Evolutionary conservation across 768 basidiomycete genomes (phyloP).

Genomic region (Baorangia bicolor): DNA sequence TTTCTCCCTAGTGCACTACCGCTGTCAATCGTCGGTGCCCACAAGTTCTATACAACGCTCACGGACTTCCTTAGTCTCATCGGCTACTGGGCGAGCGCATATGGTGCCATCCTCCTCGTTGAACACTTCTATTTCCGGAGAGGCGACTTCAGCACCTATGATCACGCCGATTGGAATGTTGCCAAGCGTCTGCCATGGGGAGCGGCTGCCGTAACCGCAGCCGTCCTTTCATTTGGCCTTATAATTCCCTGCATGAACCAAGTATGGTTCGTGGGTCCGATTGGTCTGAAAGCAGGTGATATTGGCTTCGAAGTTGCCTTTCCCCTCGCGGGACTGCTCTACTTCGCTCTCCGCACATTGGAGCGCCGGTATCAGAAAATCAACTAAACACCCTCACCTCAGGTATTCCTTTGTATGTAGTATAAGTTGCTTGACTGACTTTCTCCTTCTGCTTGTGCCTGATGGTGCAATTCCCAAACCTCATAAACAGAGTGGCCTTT

Average conservation of each 20-base stretch:
- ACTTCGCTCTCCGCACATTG: slow-evolving; percentile 52
- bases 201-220: slow-evolving; percentile 55
- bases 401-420: slow-evolving; percentile 7
- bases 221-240: slow-evolving; percentile 50
- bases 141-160: slow-evolving; percentile 48
- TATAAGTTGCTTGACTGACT: not conserved
- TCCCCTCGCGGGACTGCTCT: slow-evolving; percentile 44
- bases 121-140: slow-evolving; percentile 69
- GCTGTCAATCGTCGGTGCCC: slow-evolving; percentile 66
- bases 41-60: slow-evolving; percentile 61
- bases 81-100: slow-evolving; percentile 61
- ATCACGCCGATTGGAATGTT: slow-evolving; percentile 50
- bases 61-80: slow-evolving; percentile 68
- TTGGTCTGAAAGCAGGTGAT: slow-evolving; percentile 63
- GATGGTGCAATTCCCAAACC: not conserved
- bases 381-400: slow-evolving; percentile 7
- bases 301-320: slow-evolving; percentile 69
- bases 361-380: slow-evolving; percentile 40
- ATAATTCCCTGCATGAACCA: slow-evolving; percentile 70
- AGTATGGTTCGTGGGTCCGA: slow-evolving; percentile 68
- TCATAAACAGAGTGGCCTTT: not conserved
- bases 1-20: slow-evolving; percentile 53
- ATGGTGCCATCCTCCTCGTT: slow-evolving; percentile 54
- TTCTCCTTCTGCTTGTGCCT: not conserved
- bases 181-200: slow-evolving; percentile 58